Percentiles rank a stretch among this genome's conserved stretches.
These are phyloP conservation scores for Stereocaulon alpinum DNA, from an alignment of 495 filamentous ascomycete genomes.

Conservation along the genomic window DNA sequence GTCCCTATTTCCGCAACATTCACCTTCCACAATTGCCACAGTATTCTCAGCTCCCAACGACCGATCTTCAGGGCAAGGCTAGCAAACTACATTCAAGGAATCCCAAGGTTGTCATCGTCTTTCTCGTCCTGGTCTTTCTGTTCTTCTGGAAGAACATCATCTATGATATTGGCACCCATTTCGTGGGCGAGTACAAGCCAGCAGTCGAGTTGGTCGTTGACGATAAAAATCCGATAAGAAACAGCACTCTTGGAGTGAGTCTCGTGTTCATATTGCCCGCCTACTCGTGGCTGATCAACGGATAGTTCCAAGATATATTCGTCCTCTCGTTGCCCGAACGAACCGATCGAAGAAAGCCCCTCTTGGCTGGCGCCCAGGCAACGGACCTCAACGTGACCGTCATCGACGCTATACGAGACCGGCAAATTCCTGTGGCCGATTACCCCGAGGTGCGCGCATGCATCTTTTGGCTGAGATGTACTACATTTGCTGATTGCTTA, in stretches of 20 bases:
- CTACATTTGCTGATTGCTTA: neutral
- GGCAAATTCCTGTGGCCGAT: conserved; percentile 17
- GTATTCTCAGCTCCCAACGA: conserved; percentile 1
- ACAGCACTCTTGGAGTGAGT: conserved; percentile 17
- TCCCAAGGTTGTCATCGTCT: conserved; percentile 2
- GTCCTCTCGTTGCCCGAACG: conserved; percentile 19
- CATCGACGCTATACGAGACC: conserved; percentile 18
- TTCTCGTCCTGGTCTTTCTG: conserved; percentile 11
- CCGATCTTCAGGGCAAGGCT: conserved; percentile 7
- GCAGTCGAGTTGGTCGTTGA: neutral
- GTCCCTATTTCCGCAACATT: neutral
- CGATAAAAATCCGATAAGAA: conserved; percentile 15
- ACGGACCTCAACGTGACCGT: conserved; percentile 17
- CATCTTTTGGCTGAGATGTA: neutral
- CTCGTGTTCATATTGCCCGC: neutral
- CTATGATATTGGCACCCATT: conserved; percentile 5
- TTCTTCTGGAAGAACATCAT: conserved; percentile 18
- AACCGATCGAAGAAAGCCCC: conserved; percentile 15
- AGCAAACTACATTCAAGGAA: conserved; percentile 7
- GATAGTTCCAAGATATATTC: conserved; percentile 18
- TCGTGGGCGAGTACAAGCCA: neutral
- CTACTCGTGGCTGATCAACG: neutral
- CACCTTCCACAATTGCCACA: conserved; percentile 1
- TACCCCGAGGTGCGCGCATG: conserved; percentile 11
- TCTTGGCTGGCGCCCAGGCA: conserved; percentile 16